Evolutionary conservation across 768 basidiomycete species (phyloP), one percentile per base, ranked within the genome.

Genomic region (Hygrocybe punicea): DNA sequence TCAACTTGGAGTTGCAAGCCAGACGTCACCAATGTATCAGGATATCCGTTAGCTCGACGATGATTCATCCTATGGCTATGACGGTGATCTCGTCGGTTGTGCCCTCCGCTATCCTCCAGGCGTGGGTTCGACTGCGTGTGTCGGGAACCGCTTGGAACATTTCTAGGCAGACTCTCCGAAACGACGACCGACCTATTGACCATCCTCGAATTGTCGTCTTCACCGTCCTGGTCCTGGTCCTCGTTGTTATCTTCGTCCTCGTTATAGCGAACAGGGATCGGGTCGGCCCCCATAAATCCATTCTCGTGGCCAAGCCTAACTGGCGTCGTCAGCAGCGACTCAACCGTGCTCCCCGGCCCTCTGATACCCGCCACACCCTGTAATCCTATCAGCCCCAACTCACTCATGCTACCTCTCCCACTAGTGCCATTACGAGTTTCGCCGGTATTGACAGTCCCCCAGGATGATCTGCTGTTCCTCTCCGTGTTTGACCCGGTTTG

Each of bases 371-470:
- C 47, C 4, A 47, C 37, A 14, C 34, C 46, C 4, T 35, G 46
- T 29, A 55, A 65, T 8, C 71, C 69, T 16, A 70, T 29, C 19
- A 73, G 66, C 1, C 70, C 67, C 17, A 73, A 66, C 21, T 70
- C 70, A 47, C 55, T 56, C 53, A 55, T 48, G 44, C 58, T 59
- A 6, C 53, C 53, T 19, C 55, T n/a, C 23, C 35, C 35, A 39
- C 17, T 21, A 8, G 23, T 46, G 37, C 40, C 33, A 9, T 42
- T 48, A 39, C 17, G 3, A 35, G 58, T 59, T 42, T 62, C 37
- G 51, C 60, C 63, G 40, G 73, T 65, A 6, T 60, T 65, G 1
- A 71, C 63, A n/a, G 71, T 73, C 37, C 71, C 71, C 71, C 71
- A 73, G 1, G 71, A 73, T 16, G 71, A 59, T 19, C 25, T 10